Conservation (phyloP, 257 asterid genomes). For the Jacaranda copaia region DNA sequence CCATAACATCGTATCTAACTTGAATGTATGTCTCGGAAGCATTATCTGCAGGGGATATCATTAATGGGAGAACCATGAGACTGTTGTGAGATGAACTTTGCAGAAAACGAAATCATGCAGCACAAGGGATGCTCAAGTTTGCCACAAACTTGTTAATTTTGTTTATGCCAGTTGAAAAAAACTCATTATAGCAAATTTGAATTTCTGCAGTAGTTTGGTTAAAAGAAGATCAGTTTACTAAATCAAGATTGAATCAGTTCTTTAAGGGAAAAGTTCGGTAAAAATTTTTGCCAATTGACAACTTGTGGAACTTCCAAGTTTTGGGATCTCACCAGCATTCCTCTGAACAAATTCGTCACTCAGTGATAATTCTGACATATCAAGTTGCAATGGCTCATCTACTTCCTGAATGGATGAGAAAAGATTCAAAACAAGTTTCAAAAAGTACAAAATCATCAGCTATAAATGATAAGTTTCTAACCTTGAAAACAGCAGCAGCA, state of each 20-base stretch:
- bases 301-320: conserved; percentile 25
- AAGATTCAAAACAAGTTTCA: conserved; percentile 8
- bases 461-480: conserved; percentile 36
- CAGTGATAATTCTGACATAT: conserved; percentile 85
- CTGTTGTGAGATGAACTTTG: not conserved
- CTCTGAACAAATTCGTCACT: conserved; percentile 68
- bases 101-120: not conserved
- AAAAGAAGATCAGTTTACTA: no score
- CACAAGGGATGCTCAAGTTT: not conserved
- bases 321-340: conserved; percentile 63
- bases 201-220: no score
- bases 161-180: not conserved
- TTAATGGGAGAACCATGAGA: conserved; percentile 22
- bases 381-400: conserved; percentile 91
- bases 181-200: not conserved
- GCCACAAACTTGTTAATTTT: not conserved
- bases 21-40: conserved; percentile 65
- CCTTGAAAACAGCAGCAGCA: conserved; percentile 95
- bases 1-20: conserved; percentile 87
- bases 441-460: conserved; percentile 17
- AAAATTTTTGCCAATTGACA: not conserved
- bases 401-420: conserved; percentile 70
- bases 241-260: not conserved
- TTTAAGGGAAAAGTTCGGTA: not conserved
- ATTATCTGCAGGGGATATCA: conserved; percentile 56